phyloP scores from a whole-genome alignment of 345 rosid genomes.

The Mangifera indica region DNA sequence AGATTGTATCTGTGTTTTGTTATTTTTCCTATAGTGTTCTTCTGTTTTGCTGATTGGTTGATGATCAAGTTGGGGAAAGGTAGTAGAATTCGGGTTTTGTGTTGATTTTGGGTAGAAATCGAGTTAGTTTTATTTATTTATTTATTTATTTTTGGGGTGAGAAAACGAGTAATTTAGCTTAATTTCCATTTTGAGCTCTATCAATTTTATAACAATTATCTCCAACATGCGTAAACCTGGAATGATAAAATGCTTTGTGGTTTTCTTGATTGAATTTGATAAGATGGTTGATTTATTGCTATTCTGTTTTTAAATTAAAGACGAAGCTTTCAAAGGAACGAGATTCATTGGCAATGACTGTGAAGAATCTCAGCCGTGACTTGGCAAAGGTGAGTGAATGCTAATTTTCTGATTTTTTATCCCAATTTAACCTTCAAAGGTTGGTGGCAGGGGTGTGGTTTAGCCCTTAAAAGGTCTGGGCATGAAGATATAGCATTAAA shows the following conservation, averaged over 20 bases:
- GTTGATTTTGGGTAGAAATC: no score
- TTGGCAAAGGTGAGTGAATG: constrained; percentile 57
- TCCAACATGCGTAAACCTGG: no score
- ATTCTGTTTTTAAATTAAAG: constrained; percentile 38
- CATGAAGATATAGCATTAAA: background rate
- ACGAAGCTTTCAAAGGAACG: constrained; percentile 68
- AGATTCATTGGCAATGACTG: constrained; percentile 67
- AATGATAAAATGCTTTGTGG: background rate
- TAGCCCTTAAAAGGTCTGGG: background rate
- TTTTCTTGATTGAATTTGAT: background rate
- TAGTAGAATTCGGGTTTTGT: no score
- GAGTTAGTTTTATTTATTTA: no score
- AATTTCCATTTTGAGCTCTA: background rate
- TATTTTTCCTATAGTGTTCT: no score
- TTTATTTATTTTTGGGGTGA: no score
- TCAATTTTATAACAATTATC: no score
- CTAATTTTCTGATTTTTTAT: background rate
- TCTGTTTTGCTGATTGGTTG: no score
- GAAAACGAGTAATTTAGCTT: background rate
- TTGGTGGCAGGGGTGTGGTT: background rate
- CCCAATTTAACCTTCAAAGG: background rate
- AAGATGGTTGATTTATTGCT: constrained; percentile 15
- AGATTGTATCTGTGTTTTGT: constrained; percentile 79
- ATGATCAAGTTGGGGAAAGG: no score
- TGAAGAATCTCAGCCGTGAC: constrained; percentile 84